Evolutionary conservation across 345 rosid genomes (phyloP), one percentile per base, ranked within the genome.

Genomic region (Hypericum perforatum): DNA sequence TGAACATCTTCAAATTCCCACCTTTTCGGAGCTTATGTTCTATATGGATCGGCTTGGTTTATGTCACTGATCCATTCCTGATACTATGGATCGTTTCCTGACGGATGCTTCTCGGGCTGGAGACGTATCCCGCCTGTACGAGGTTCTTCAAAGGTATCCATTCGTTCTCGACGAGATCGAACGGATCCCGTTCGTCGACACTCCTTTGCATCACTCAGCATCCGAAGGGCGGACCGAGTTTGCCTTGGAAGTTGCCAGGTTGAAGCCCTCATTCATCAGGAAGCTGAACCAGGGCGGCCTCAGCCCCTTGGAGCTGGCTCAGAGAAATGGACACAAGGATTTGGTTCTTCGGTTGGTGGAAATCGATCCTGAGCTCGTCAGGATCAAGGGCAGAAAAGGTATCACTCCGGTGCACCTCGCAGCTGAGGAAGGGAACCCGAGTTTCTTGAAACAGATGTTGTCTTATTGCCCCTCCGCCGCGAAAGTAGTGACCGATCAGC

Each of bases 131-230:
- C 50, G 40, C 0, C 42, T 72, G 29, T 69, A 75, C 36, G 59
- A 52, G 39, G 14, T 58, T 0, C 68, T 66, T 32, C 22, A 49
- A 46, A 40, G 54, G 9, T 51, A 72, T 57, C 60, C 61, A 10
- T 13, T 52, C 22, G n/a, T 61, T 59, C 49, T 73, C 6, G 46
- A 11, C 0, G 14, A 44, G 5, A 45, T 65, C 22, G 62, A 67
- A 51, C 2, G 52, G 12, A 45, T 50, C 11, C 63, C 75, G 0
- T 76, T 73, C 53, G 13, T 56, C 3, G 51, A 62, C 7, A 73
- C 70, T 50, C 78, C 76, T 43, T 61, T 73, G 12, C 78, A 77
- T 36, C 37, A 46, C 11, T 62, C 81, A 29, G 71, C 63, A 37
- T 38, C 36, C n/a, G 12, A 29, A n/a, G 76, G 81, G 6, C 16